These are phyloP conservation scores for Dioszegia hungarica DNA, from an alignment of 768 basidiomycete genomes.

Conservation along the genomic window DNA sequence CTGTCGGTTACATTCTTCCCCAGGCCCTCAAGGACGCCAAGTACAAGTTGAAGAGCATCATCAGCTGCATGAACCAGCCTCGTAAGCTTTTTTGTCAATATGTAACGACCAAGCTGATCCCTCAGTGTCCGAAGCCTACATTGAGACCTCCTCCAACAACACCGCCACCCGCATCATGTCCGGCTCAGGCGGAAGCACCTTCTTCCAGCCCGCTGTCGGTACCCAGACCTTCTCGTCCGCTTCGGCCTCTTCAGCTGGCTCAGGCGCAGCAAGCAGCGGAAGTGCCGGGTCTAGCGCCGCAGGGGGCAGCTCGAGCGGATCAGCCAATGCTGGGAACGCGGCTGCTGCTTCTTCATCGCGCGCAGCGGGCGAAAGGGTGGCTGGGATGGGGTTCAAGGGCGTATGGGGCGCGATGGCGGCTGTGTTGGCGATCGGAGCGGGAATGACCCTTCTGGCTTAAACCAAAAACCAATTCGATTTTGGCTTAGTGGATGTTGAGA, in stretches of 20 bases:
- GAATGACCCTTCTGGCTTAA: neutral
- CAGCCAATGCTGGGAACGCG: neutral
- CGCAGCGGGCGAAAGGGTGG: neutral
- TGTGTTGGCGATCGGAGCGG: neutral
- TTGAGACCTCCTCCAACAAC: constrained; percentile 72
- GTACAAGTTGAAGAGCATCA: constrained; percentile 69
- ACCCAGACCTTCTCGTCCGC: constrained; percentile 20
- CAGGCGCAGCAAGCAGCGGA: neutral
- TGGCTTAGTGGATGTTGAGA: no score
- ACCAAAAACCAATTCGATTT: no score
- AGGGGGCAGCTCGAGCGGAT: no score
- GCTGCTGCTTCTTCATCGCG: neutral
- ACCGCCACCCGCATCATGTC: constrained; percentile 34
- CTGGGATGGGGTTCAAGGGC: neutral
- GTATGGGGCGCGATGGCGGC: neutral
- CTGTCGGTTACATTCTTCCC: constrained; percentile 79
- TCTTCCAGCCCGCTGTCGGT: constrained; percentile 37
- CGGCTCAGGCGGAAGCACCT: constrained; percentile 23
- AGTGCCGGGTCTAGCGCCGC: no score
- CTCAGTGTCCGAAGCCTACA: constrained; percentile 61
- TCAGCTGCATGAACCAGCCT: constrained; percentile 58
- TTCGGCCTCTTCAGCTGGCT: constrained; percentile 7
- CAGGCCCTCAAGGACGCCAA: constrained; percentile 66
- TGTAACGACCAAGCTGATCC: constrained; percentile 6
- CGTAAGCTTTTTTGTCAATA: constrained; percentile 15